Base-by-base conservation (phyloP, 306 rosid species). In the Hippophae rhamnoides region DNA sequence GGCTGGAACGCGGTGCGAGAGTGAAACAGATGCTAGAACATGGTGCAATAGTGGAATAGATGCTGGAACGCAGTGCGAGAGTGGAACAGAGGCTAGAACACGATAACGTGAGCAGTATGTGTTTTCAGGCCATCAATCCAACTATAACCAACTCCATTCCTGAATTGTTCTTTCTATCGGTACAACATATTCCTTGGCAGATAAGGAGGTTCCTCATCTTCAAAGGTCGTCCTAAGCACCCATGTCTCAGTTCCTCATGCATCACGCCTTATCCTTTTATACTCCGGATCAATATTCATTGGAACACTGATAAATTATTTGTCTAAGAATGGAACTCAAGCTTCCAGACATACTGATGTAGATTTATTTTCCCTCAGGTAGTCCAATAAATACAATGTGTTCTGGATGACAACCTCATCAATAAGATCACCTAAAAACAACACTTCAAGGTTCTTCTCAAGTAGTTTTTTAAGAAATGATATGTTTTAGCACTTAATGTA, bases 81-180 rank as follows among this genome's bases (percentile, higher is more conserved):
- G n/a, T n/a, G n/a, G n/a, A n/a, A n/a, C n/a, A n/a, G n/a, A n/a
- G n/a, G n/a, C n/a, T n/a, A n/a, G n/a, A n/a, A n/a, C n/a, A n/a
- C n/a, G n/a, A n/a, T n/a, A n/a, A n/a, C n/a, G n/a, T n/a, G n/a
- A n/a, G n/a, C 18, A 18, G 0, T 0, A 18, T 18, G 18, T 18
- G 18, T 18, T 18, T 18, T 93, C 52, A 93, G 90, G 69, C 99
- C 99, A 72, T 93, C 99, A 56, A 93, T 93, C 99, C 99, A 93
- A 41, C 97, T 82, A 58, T 93, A 93, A 47, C 99, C 99, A 41
- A 93, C 99, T 6, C 99, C 99, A 67, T 93, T 97, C 60, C 96
- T 93, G 77, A 88, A 93, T 66, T 93, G 99, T 60, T 93, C 99
- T 52, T 93, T 93, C 75, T 93, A 97, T 68, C 99, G 80, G 58